Evolutionary conservation across 202 grass and related monocot species (phyloP), one percentile per base, ranked within the genome.

Genomic region (Eragrostis tef): DNA sequence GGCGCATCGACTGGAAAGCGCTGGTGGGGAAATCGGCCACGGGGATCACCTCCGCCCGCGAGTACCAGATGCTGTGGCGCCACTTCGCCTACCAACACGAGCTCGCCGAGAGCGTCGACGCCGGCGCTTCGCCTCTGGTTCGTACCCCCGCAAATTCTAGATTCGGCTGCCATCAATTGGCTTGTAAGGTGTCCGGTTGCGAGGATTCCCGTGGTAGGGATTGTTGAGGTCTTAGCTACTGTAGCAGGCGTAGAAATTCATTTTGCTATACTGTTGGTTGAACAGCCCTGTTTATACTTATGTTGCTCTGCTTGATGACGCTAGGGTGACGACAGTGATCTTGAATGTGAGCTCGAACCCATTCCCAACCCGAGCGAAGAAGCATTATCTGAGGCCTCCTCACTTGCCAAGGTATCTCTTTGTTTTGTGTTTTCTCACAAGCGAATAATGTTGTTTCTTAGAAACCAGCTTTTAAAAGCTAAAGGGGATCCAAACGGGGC

Each of bases 31-130:
- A 78, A 81, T 87, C 93, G 19, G 25, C 85, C 71, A 99, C 97
- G 67, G 97, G 93, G 75, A 99, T 99, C 81, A 89, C 97, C 60
- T 89, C 77, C 73, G 74, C 97, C 19, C 90, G 89, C 31, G 97
- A 99, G 74, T 99, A 89, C 83, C 97, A 99, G 86, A 94, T 96
- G 97, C 62, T 99, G 26, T 99, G 97, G 97, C 90, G 87, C 62
- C 86, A 99, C 85, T 75, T 96, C 50, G 97, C 97, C 17, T 99
- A 99, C 85, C 60, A 47, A 12, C 83, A 96, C 16, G 66, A 82
- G 15, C 78, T 99, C 46, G 24, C 75, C 12, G 97, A 96, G 10
- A 85, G 73, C 54, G 14, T 96, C 11, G 89, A 87, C 20, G 78
- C 82, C n/a, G 39, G 61, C 65, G 50, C 72, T 47, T 86, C 80